Conservation (phyloP, 2,329 filamentous ascomycete species). For the Paramyrothecium sp. region DNA sequence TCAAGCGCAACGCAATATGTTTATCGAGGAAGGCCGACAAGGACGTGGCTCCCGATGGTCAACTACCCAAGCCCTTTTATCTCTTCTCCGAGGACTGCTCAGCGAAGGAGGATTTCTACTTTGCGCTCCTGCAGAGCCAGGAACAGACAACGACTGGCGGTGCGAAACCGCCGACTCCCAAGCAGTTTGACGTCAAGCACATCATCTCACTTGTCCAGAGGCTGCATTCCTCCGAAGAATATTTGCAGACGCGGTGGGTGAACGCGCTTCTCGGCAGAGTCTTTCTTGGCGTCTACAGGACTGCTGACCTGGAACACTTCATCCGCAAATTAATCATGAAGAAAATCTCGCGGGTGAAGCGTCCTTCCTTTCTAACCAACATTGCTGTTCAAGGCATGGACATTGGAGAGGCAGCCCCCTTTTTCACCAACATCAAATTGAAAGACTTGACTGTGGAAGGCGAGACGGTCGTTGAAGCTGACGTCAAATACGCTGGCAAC, state of each 20-base stretch:
- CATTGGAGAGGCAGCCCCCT: constrained; percentile 82
- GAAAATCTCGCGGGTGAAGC: constrained; percentile 92
- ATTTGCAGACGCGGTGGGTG: constrained; percentile 86
- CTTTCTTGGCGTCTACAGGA: constrained; percentile 86
- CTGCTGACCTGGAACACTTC: constrained; percentile 73
- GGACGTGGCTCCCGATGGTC: constrained; percentile 53
- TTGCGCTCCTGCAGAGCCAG: constrained; percentile 83
- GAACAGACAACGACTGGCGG: constrained; percentile 61
- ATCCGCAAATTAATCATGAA: constrained; percentile 87
- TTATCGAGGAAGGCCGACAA: constrained; percentile 64
- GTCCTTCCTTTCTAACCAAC: constrained; percentile 83
- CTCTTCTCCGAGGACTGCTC: constrained; percentile 94
- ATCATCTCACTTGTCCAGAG: constrained; percentile 88
- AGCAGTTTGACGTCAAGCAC: constrained; percentile 78
- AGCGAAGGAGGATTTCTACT: constrained; percentile 98
- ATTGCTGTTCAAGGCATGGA: constrained; percentile 82
- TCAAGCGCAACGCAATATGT: constrained; percentile 89
- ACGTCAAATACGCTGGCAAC: constrained; percentile 85
- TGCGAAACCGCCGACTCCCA: constrained; percentile 61
- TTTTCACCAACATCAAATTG: constrained; percentile 83
- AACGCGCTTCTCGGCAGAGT: constrained; percentile 87
- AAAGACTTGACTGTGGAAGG: constrained; percentile 90
- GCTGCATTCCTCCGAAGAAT: constrained; percentile 88
- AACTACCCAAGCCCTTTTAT: constrained; percentile 78
- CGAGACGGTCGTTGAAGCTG: constrained; percentile 82